These are phyloP conservation scores for Fusarium sp. DNA, from an alignment of 2,329 filamentous ascomycete species.

Conservation along the genomic window DNA sequence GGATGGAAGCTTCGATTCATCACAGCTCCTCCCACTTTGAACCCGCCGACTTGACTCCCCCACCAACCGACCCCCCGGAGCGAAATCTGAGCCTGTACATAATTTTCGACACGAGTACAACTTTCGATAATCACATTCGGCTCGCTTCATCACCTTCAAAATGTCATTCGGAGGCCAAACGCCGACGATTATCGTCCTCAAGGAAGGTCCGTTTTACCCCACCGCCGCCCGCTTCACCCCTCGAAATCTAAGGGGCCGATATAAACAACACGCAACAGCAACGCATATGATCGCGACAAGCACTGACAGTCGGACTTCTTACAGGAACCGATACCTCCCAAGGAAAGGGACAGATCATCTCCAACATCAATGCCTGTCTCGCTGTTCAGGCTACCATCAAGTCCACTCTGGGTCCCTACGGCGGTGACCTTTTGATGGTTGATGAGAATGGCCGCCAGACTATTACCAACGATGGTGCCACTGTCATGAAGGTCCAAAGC, in stretches of 20 bases:
- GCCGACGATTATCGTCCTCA: constrained; percentile 97
- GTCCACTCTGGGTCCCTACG: constrained; percentile 94
- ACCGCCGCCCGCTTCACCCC: constrained; percentile 48
- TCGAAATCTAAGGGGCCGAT: constrained; percentile 35
- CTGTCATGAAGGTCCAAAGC: constrained; percentile 89
- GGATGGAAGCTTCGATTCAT: constrained; percentile 57
- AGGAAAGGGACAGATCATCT: constrained; percentile 94
- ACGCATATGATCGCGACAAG: constrained; percentile 10
- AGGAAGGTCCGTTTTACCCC: constrained; percentile 80
- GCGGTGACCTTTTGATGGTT: constrained; percentile 94
- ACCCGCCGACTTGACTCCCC: constrained; percentile 43
- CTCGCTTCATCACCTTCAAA: constrained; percentile 54
- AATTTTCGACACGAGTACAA: constrained; percentile 20
- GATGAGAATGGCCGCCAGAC: constrained; percentile 96
- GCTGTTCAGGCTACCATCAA: constrained; percentile 97
- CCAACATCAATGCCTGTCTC: constrained; percentile 98
- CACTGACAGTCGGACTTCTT: constrained; percentile 34
- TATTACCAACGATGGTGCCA: constrained; percentile 98
- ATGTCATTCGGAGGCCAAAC: constrained; percentile 99
- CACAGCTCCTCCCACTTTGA: constrained; percentile 50
- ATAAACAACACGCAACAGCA: constrained; percentile 7
- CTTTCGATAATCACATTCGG: constrained; percentile 17
- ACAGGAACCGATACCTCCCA: constrained; percentile 96
- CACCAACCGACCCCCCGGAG: constrained; percentile 16
- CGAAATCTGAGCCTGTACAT: constrained; percentile 24